Base-by-base conservation (phyloP, 2,329 filamentous ascomycete genomes). In the Fusarium sp. region DNA sequence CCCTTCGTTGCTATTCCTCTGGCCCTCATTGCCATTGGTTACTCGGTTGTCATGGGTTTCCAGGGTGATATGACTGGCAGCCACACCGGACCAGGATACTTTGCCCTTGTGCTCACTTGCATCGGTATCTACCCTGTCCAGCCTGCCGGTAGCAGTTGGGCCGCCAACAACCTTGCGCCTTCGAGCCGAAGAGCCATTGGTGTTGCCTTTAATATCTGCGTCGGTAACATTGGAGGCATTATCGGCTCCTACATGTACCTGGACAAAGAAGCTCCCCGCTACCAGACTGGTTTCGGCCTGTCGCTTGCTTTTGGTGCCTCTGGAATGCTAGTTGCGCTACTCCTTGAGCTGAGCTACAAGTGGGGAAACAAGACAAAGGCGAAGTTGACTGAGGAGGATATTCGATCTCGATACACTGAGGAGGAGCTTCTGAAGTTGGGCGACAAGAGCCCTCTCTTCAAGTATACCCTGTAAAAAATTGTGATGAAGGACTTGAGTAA, bases 141-240 rank as follows among this genome's bases (percentile, higher is more conserved):
- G 6, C 39, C 39, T 6, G 39, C 39, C 3, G 39, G 48, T 18
- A 54, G 25, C 27, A 30, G 25, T 54, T 54, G 48, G 48, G 66
- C 66, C 3, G 50, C 48, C 14, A 68, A 68, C 23, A 71, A 94
- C 70, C 87, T 90, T n/a, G 92, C 79, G 0, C 81, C 81, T 1
- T 75, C 80, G 0, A 78, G 77, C 10, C 79, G 83, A 56, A 75
- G 84, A n/a, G 81, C 81, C 0, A 81, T 85, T 34, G 83, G 81
- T 1, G 80, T 85, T 23, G 84, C 82, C 0, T 79, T 84, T 34
- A 82, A 58, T 18, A 62, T 69, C 13, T 62, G 66, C n/a, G 61
- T 71, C 14, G 67, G 67, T 6, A 85, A 85, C 50, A 79, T 80
- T 1, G 84, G 84, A n/a, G 83, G 84, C 6, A 80, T 85, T 18